Percentiles rank a stretch among this genome's conserved stretches.
These are phyloP conservation scores for Hericium rajendrae DNA, from an alignment of 768 basidiomycete species.

Conservation along the genomic window DNA sequence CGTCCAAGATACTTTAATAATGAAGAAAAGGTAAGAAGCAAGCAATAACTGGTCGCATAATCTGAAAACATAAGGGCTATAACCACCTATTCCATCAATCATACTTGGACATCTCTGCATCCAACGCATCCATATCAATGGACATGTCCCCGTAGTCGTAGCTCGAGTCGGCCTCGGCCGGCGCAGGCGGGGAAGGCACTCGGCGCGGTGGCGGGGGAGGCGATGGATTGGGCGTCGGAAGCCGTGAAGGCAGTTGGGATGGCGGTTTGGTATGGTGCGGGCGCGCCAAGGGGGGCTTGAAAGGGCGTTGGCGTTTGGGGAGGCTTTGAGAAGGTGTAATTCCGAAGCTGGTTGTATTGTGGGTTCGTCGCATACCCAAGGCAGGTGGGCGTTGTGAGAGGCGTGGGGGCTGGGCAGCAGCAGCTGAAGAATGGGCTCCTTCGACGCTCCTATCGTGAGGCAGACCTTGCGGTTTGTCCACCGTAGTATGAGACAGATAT, in stretches of 20 bases:
- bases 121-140: neutral
- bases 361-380: neutral
- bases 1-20: too few species aligned
- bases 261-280: neutral
- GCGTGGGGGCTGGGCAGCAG: neutral
- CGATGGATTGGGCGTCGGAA: neutral
- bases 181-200: neutral
- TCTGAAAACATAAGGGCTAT: conserved; percentile 1
- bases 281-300: neutral
- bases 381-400: neutral
- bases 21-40: too few species aligned
- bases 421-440: too few species aligned
- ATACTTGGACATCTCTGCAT: neutral
- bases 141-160: neutral
- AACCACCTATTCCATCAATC: conserved; percentile 5
- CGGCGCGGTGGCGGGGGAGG: neutral
- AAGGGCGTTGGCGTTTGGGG: neutral
- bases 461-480: neutral
- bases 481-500: neutral
- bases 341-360: neutral
- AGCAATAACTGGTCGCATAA: too few species aligned
- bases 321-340: neutral
- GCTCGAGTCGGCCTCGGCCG: neutral
- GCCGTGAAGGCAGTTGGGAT: neutral
- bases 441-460: too few species aligned